phyloP scores from a whole-genome alignment of 2,329 filamentous ascomycete species.

The Stagonosporopsis cucurbitacearum region DNA sequence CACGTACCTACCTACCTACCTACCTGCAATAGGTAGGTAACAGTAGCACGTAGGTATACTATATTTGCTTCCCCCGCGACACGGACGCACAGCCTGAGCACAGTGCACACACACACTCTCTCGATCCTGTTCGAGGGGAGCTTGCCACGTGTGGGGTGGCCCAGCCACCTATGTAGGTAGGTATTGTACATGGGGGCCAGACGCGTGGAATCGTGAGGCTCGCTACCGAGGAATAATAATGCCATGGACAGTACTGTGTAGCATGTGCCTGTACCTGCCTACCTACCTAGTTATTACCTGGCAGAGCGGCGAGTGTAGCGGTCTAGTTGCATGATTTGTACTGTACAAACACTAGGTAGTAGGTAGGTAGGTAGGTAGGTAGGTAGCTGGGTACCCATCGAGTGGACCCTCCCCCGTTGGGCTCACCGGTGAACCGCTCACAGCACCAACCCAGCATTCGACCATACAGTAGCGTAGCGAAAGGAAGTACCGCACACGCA shows the following conservation, averaged over 20 bases:
- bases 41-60: too few species aligned
- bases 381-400: too few species aligned
- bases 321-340: conserved; percentile 1
- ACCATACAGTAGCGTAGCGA: too few species aligned
- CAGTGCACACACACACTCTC: too few species aligned
- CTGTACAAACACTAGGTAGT: too few species aligned
- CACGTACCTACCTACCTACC: too few species aligned
- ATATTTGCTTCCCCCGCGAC: conserved; percentile 8
- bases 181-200: not conserved
- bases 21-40: too few species aligned
- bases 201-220: conserved; percentile 5
- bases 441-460: too few species aligned
- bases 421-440: conserved; percentile 15
- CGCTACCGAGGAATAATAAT: not conserved
- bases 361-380: too few species aligned
- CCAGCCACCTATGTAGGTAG: too few species aligned
- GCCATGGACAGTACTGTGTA: not conserved
- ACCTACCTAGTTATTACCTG: too few species aligned
- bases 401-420: conserved; percentile 11
- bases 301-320: not conserved
- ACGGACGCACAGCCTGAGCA: not conserved
- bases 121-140: not conserved
- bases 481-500: conserved; percentile 2
- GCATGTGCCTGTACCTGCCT: not conserved
- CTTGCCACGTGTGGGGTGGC: conserved; percentile 29